Conservation (phyloP, 192 early-diverging fungal genomes). For the Funneliformis mosseae region DNA sequence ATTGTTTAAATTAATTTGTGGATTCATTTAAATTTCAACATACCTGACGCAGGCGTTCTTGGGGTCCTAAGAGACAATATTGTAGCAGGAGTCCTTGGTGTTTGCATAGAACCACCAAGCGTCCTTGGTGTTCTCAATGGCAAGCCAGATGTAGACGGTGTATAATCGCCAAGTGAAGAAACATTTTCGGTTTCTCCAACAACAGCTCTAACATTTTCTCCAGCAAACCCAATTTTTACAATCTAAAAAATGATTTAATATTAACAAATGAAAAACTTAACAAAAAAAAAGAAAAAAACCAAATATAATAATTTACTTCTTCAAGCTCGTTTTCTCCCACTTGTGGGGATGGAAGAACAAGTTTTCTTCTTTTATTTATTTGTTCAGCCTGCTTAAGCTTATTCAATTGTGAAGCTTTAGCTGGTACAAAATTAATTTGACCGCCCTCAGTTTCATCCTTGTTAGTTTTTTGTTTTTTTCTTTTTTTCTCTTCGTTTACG, state of each 20-base stretch:
- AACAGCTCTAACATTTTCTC: constrained; percentile 71
- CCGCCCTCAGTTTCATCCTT: constrained; percentile 59
- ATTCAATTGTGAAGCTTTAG: constrained; percentile 44
- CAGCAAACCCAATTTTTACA: constrained; percentile 85
- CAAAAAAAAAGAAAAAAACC: neutral
- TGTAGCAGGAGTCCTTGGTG: constrained; percentile 50
- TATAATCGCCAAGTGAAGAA: constrained; percentile 79
- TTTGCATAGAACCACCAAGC: constrained; percentile 35
- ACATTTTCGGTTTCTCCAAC: constrained; percentile 59
- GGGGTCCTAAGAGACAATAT: constrained; percentile 3
- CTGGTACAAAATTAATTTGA: constrained; percentile 57
- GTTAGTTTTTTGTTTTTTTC: constrained; percentile 77
- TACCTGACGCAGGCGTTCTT: constrained; percentile 41
- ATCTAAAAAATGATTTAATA: constrained; percentile 43
- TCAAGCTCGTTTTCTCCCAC: constrained; percentile 90
- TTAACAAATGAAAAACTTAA: neutral
- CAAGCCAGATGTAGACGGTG: constrained; percentile 47
- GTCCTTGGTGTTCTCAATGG: constrained; percentile 71
- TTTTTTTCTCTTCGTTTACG: constrained; percentile 79
- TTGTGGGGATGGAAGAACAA: constrained; percentile 89
- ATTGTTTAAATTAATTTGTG: neutral
- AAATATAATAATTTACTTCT: constrained; percentile 43
- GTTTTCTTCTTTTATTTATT: constrained; percentile 69
- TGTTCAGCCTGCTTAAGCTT: constrained; percentile 73
- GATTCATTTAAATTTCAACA: neutral